Base-by-base conservation (phyloP, 2,329 filamentous ascomycete species). In the Colletotrichum tanaceti region DNA sequence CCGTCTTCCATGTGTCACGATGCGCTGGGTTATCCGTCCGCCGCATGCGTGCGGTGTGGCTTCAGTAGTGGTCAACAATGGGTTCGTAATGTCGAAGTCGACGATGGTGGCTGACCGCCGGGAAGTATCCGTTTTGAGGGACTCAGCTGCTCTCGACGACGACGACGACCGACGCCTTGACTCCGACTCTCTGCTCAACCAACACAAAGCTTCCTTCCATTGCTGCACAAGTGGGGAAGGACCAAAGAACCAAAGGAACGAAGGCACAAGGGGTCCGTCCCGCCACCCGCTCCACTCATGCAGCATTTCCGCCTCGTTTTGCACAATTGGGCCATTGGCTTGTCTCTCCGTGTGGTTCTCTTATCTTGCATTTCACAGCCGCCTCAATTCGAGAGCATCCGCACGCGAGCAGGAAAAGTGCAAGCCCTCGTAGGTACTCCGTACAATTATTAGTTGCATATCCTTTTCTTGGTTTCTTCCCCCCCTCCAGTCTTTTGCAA, bases 281-380 rank as follows among this genome's bases (percentile, higher is more conserved):
- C 55, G 22, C 54, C 41, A 57, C 22, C 18, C 28, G 18, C 55
- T 24, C 54, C 41, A 57, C 16, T 41, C 22, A 57, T 28, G 39
- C 20, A 57, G 43, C 22, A 20, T 43, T 41, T 24, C 10, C 39
- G 49, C 54, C 54, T 46, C 44, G 54, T 58, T 58, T 43, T 43
- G 41, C 39, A 58, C 47, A 57, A n/a, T n/a, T n/a, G n/a, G n/a
- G n/a, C n/a, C n/a, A 44, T 43, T 43, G 22, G 18, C 24, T 58
- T 58, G 55, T 58, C 35, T 43, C 47, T 28, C 32, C 24, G 24
- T 35, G 44, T 58, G 41, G 41, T 58, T 50, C 49, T 28, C 55
- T 46, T 58, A 58, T 46, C 55, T 46, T 39, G 24, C 54, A 57
- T 57, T 11, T 10, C 22, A 44, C 39, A 32, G 24, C 54, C 54